Evolutionary conservation across 2,329 filamentous ascomycete species (phyloP).

Genomic region (Monilinia polystroma): DNA sequence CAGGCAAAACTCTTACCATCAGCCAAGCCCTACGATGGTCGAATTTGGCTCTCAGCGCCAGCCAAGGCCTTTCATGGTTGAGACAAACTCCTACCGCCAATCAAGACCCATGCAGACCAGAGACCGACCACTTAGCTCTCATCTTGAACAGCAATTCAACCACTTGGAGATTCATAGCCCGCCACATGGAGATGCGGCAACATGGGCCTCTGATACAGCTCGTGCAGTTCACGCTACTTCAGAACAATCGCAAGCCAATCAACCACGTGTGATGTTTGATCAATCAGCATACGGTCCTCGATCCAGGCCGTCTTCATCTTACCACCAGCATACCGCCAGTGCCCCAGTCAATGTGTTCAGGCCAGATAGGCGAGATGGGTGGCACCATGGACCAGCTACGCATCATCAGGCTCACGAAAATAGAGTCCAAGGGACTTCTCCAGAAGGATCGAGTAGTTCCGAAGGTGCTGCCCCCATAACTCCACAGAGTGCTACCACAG

Average conservation of each 20-base stretch:
- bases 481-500: constrained; percentile 46
- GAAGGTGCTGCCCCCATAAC: constrained; percentile 53
- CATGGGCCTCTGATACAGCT: constrained; percentile 58
- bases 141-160: constrained; percentile 66
- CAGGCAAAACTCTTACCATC: constrained; percentile 29
- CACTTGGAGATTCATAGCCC: constrained; percentile 61
- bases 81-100: not conserved
- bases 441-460: constrained; percentile 55
- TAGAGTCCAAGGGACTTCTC: constrained; percentile 49
- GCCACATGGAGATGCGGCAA: constrained; percentile 52
- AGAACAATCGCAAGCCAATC: constrained; percentile 49
- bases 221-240: constrained; percentile 55
- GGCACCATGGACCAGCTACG: constrained; percentile 62
- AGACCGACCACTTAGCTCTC: constrained; percentile 48
- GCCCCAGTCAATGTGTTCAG: constrained; percentile 57
- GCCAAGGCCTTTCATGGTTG: constrained; percentile 21
- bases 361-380: constrained; percentile 66
- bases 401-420: constrained; percentile 32
- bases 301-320: constrained; percentile 35
- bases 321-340: constrained; percentile 58
- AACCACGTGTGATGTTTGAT: constrained; percentile 55
- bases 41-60: constrained; percentile 42
- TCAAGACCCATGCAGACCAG: constrained; percentile 39
- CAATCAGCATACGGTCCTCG: constrained; percentile 45
- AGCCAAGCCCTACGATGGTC: constrained; percentile 29